Base-by-base conservation (phyloP, 2,329 filamentous ascomycete species). In the Zopfia rhizophila region DNA sequence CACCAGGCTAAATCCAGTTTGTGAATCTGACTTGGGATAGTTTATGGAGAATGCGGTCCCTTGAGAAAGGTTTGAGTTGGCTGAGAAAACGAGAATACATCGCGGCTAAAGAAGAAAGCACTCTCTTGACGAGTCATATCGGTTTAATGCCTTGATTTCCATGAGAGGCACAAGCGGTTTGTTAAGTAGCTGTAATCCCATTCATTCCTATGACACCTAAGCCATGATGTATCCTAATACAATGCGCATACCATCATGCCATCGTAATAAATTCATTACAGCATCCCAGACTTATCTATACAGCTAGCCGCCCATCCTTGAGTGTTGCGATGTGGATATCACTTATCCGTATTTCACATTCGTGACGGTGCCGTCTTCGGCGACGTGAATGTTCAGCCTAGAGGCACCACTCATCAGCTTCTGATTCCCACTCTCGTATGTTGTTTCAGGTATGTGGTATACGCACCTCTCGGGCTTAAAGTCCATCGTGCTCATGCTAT, bases 311-410 rank as follows among this genome's bases (percentile, higher is more conserved):
- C 19, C 23, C 21, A 28, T 25, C 24, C 17, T 38, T 13, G 13
- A 13, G 21, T 23, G 36, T 24, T n/a, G 18, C n/a, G n/a, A n/a
- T n/a, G n/a, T n/a, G n/a, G 24, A 30, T 19, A 23, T 17, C 18
- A 5, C 47, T 39, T 65, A 79, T 54, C 77, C 77, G 53, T 77
- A 73, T 11, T 66, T 73, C 24, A 79, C 74, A 52, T 79, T 76
- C 60, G 65, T 72, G 13, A 80, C 76, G 2, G 74, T 78, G 3
- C 77, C 77, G 43, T 79, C 72, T 8, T 76, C 73, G 30, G 61
- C 70, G 41, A 78, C 76, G 53, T 80, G 77, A 24, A 80, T 70
- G 52, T 79, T 80, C 48, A 80, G 56, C 35, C 72, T 73, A n/a
- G n/a, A n/a, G n/a, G n/a, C n/a, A n/a, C n/a, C n/a, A n/a, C 40